phyloP scores from a whole-genome alignment of 139 green algal genomes.

The Limnomonas spitsbergensis region DNA sequence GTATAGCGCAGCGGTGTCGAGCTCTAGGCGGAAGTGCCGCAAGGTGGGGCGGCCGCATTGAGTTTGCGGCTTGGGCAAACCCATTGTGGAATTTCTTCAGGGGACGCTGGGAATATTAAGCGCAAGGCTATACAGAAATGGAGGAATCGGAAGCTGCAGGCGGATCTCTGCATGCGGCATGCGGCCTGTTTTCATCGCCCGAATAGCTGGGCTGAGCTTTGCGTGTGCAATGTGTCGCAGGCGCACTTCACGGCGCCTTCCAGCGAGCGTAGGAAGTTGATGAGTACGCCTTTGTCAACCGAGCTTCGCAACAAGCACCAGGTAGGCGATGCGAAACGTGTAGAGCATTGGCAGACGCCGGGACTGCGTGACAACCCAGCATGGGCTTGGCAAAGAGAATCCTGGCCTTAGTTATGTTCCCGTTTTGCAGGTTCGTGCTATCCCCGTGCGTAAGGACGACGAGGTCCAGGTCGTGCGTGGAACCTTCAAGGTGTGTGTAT shows the following conservation, averaged over 20 bases:
- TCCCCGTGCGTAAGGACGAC: constrained; percentile 98
- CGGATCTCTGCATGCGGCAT: too few relatives aligned
- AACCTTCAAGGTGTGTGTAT: constrained; percentile 88
- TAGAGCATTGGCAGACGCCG: too few relatives aligned
- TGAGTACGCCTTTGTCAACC: constrained; percentile 86
- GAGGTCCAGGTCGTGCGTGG: constrained; percentile 95
- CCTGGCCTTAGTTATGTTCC: too few relatives aligned
- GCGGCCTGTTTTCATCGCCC: too few relatives aligned
- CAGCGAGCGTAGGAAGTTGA: constrained; percentile 85
- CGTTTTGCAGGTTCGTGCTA: constrained; percentile 80
- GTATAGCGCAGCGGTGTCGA: constrained; percentile 71
- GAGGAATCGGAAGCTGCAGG: too few relatives aligned
- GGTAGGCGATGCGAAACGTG: constrained; percentile 38
- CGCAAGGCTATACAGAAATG: too few relatives aligned
- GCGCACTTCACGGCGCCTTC: constrained; percentile 96
- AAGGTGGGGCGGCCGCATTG: constrained; percentile 70
- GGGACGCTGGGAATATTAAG: too few relatives aligned
- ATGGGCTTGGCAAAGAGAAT: too few relatives aligned
- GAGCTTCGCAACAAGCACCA: constrained; percentile 92
- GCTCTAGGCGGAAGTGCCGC: constrained; percentile 87
- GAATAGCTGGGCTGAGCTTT: too few relatives aligned
- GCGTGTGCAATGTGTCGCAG: constrained; percentile 50
- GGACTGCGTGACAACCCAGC: too few relatives aligned
- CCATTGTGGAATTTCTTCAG: too few relatives aligned
- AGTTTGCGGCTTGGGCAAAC: too few relatives aligned